Conservation (phyloP, 345 rosid species). For the Pseudoturritis turrita region DNA sequence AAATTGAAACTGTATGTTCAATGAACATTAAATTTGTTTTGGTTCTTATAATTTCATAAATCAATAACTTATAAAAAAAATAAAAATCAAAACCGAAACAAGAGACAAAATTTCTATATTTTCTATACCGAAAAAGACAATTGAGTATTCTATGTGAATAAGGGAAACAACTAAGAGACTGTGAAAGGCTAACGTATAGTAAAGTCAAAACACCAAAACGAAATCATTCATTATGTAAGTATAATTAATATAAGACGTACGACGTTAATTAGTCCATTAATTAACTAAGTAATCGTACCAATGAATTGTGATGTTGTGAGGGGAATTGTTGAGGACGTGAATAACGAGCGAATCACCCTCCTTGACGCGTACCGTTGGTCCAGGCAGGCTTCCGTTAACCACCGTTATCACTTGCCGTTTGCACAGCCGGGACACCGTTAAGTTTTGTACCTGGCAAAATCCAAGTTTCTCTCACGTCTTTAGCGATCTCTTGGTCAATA, state of each 20-base stretch:
- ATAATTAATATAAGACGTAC: neutral
- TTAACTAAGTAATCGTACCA: slow-evolving; percentile 43
- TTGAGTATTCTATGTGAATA: neutral
- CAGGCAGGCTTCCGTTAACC: slow-evolving; percentile 75
- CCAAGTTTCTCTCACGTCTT: slow-evolving; percentile 14
- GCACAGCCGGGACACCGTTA: slow-evolving; percentile 53
- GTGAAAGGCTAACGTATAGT: slow-evolving; percentile 10
- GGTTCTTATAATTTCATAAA: neutral
- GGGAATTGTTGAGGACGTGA: slow-evolving; percentile 72
- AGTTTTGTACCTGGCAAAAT: slow-evolving; percentile 60
- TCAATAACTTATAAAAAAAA: neutral
- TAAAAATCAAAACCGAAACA: neutral
- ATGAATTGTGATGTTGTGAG: slow-evolving; percentile 79
- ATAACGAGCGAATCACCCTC: slow-evolving; percentile 80
- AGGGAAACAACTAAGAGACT: neutral
- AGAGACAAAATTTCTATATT: neutral
- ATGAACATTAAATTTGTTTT: neutral
- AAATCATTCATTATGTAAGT: neutral
- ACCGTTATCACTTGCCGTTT: slow-evolving; percentile 53
- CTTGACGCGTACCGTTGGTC: slow-evolving; percentile 52
- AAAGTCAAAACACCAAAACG: neutral
- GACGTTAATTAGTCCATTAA: neutral
- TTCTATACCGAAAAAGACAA: neutral
- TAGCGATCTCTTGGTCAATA: neutral
- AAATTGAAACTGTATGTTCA: too few relatives aligned